Evolutionary conservation across 805 yeast genomes (phyloP).

Genomic region (Lipomyces yamanashiensis): DNA sequence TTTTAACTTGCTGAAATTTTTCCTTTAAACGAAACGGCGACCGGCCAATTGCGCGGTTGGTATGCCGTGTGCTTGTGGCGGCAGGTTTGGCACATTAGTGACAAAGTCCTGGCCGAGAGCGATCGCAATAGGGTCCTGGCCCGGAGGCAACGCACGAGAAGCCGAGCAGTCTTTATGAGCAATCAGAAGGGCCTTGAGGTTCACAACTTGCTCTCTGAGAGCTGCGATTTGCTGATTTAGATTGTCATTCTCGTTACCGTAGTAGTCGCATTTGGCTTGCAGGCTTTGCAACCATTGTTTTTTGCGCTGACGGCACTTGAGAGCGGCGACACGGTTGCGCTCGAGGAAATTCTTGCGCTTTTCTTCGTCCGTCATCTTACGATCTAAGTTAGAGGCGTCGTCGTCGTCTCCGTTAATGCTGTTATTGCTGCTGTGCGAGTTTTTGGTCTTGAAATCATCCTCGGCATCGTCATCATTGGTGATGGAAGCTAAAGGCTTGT

Average conservation of each 20-base stretch:
- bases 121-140: conserved; percentile 32
- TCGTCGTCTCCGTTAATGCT: conserved; percentile 6
- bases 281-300: conserved; percentile 83
- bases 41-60: background rate
- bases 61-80: conserved; percentile 9
- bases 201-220: conserved; percentile 61
- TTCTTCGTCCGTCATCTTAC: conserved; percentile 65
- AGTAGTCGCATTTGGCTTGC: conserved; percentile 76
- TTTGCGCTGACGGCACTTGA: conserved; percentile 92
- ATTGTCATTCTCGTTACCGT: conserved; percentile 70
- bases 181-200: conserved; percentile 53
- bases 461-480: background rate
- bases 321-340: conserved; percentile 92
- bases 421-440: background rate
- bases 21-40: conserved; percentile 2
- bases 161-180: conserved; percentile 55
- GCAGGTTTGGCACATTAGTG: conserved; percentile 7
- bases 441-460: background rate
- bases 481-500: background rate
- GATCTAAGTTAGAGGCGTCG: conserved; percentile 9
- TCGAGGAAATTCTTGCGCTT: conserved; percentile 80
- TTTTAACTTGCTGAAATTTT: background rate
- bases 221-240: conserved; percentile 62
- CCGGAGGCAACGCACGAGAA: conserved; percentile 35
- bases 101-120: conserved; percentile 34